These are phyloP conservation scores for Alternaria arborescens DNA, from an alignment of 2,329 filamentous ascomycete species.

Conservation along the genomic window DNA sequence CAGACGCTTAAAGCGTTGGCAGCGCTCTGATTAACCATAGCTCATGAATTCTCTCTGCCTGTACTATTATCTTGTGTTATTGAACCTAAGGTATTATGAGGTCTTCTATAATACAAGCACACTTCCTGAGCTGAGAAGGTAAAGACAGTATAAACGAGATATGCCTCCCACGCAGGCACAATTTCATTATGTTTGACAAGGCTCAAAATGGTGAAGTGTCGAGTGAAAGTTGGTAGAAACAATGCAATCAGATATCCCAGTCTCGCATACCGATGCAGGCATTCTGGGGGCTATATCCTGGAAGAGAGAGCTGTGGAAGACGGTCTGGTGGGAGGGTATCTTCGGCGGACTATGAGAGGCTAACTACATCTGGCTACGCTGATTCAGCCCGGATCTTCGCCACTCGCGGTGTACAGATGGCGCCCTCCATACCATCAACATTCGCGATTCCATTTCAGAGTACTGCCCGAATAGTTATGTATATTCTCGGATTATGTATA, in stretches of 20 bases:
- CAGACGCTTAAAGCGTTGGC: too few species aligned
- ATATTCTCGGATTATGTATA: not conserved
- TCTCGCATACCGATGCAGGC: not conserved
- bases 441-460: not conserved
- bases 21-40: too few species aligned
- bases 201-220: not conserved
- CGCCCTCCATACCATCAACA: not conserved
- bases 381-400: not conserved
- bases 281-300: not conserved
- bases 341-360: not conserved
- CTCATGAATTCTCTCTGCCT: too few species aligned
- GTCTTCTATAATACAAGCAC: too few species aligned
- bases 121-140: too few species aligned
- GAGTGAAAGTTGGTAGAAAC: not conserved
- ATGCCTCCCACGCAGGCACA: too few species aligned
- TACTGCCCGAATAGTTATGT: not conserved
- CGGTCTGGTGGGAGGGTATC: not conserved
- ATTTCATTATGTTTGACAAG: too few species aligned
- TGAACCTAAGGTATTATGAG: rapidly evolving
- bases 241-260: not conserved
- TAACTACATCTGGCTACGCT: not conserved
- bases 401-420: not conserved
- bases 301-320: not conserved
- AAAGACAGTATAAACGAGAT: too few species aligned
- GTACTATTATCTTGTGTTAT: too few species aligned